Evolutionary conservation across 2,329 filamentous ascomycete species (phyloP).

Genomic region (Penicillium sp.): DNA sequence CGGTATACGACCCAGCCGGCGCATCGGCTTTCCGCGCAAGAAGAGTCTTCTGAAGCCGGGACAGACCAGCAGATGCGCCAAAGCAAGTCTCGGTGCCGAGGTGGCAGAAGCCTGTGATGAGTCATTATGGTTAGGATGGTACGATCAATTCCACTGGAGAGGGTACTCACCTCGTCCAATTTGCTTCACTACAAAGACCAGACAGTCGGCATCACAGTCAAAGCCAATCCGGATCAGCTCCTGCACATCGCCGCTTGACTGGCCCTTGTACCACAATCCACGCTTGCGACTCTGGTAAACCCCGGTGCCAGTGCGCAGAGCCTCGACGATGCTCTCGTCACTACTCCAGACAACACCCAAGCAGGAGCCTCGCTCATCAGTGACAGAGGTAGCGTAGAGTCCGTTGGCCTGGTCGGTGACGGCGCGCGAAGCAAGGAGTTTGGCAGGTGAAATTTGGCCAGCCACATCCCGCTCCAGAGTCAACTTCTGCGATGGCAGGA

Average conservation of each 20-base stretch:
- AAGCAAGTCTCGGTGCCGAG: slow-evolving; percentile 89
- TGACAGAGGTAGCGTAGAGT: slow-evolving; percentile 83
- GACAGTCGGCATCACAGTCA: slow-evolving; percentile 89
- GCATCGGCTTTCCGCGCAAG: slow-evolving; percentile 74
- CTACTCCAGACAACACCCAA: slow-evolving; percentile 93
- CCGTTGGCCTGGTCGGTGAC: slow-evolving; percentile 76
- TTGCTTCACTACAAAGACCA: slow-evolving; percentile 85
- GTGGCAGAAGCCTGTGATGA: slow-evolving; percentile 70
- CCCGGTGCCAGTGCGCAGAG: slow-evolving; percentile 70
- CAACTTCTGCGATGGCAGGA: slow-evolving; percentile 65
- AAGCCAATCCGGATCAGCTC: slow-evolving; percentile 76
- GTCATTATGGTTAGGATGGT: slow-evolving; percentile 19
- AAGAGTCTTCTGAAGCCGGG: slow-evolving; percentile 81
- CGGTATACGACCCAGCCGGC: slow-evolving; percentile 86
- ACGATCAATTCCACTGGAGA: too few species aligned
- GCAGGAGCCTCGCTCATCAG: slow-evolving; percentile 76
- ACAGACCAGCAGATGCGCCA: slow-evolving; percentile 72
- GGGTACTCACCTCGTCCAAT: slow-evolving; percentile 60
- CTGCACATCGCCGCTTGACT: slow-evolving; percentile 88
- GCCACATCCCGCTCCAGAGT: slow-evolving; percentile 60
- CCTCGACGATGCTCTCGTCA: slow-evolving; percentile 80
- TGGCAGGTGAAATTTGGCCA: slow-evolving; percentile 59
- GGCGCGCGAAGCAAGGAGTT: slow-evolving; percentile 67
- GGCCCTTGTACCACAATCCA: slow-evolving; percentile 93
- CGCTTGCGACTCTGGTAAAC: slow-evolving; percentile 96